These are phyloP conservation scores for Hebeloma cylindrosporum DNA, from an alignment of 768 basidiomycete genomes.

Conservation along the genomic window DNA sequence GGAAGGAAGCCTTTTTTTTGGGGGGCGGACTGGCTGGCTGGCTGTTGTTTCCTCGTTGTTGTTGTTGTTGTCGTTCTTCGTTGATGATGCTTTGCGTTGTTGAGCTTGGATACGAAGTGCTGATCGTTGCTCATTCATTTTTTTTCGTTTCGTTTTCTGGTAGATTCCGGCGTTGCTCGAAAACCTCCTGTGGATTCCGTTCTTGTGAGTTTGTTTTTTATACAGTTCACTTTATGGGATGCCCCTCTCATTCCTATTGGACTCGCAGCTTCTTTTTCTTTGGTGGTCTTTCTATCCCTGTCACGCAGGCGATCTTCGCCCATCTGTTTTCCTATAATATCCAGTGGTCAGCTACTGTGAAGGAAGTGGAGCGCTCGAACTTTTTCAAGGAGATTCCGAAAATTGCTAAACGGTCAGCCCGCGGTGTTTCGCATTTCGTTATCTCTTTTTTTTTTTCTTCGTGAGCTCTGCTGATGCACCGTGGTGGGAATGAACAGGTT, in stretches of 20 bases:
- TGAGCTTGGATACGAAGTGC: too few species aligned
- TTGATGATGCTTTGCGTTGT: too few species aligned
- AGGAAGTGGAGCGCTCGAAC: conserved; percentile 84
- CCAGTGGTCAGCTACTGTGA: conserved; percentile 60
- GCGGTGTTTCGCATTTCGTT: conserved; percentile 25
- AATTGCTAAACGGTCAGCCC: conserved; percentile 55
- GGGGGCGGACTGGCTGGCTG: too few species aligned
- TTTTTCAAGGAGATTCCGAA: conserved; percentile 91
- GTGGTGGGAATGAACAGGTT: too few species aligned
- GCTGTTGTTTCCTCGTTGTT: too few species aligned
- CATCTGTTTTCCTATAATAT: conserved; percentile 61
- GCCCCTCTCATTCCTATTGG: too few species aligned
- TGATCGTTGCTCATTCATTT: conserved; percentile 32
- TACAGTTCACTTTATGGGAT: conserved; percentile 4
- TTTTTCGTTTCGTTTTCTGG: conserved; percentile 5
- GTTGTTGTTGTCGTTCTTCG: too few species aligned
- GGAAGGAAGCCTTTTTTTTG: too few species aligned
- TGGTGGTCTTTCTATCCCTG: conserved; percentile 69
- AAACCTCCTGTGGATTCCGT: conserved; percentile 68
- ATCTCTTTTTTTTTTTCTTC: conserved; percentile 31
- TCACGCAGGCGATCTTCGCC: conserved; percentile 67
- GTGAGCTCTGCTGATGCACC: too few species aligned
- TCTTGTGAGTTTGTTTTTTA: conserved; percentile 56
- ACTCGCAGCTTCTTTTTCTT: conserved; percentile 78
- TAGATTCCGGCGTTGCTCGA: conserved; percentile 50